Evolutionary conservation across 2,329 filamentous ascomycete genomes (phyloP).

Genomic region (Ophiostoma australiae): DNA sequence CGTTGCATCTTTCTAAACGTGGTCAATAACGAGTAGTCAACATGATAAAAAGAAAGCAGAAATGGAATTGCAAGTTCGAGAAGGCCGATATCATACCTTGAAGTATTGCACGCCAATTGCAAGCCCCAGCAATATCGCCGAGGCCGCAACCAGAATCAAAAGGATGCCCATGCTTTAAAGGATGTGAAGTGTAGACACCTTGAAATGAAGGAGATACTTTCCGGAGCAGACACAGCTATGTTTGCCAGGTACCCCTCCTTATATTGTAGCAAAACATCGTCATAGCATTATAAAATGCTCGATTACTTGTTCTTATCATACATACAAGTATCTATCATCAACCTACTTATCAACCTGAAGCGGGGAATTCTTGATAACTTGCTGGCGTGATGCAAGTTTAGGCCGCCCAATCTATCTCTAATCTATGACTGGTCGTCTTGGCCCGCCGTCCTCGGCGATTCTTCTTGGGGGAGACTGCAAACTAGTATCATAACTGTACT

Average conservation of each 20-base stretch:
- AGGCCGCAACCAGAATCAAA: background rate
- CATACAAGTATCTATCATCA: background rate
- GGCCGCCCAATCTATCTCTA: background rate
- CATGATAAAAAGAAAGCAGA: too few relatives aligned
- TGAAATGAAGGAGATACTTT: background rate
- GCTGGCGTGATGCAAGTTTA: background rate
- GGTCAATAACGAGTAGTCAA: background rate
- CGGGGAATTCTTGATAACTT: background rate
- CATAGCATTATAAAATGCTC: background rate
- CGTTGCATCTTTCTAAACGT: background rate
- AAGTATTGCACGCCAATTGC: background rate
- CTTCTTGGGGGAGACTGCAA: background rate
- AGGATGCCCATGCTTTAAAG: background rate
- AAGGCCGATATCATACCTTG: background rate
- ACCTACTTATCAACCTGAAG: background rate
- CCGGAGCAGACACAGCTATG: background rate
- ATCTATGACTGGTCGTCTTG: conserved; percentile 7
- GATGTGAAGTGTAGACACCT: too few relatives aligned
- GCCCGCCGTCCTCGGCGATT: conserved; percentile 14
- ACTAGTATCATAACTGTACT: background rate
- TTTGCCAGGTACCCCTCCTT: background rate
- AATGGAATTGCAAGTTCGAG: background rate
- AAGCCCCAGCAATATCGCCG: background rate
- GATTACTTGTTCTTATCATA: background rate
- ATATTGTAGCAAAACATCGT: background rate